A percentile compares a stretch with the other conserved stretches of the same genome.
Evolutionary conservation across 805 yeast species (phyloP).

Genomic region (Maudiozyma serrabonitensis): DNA sequence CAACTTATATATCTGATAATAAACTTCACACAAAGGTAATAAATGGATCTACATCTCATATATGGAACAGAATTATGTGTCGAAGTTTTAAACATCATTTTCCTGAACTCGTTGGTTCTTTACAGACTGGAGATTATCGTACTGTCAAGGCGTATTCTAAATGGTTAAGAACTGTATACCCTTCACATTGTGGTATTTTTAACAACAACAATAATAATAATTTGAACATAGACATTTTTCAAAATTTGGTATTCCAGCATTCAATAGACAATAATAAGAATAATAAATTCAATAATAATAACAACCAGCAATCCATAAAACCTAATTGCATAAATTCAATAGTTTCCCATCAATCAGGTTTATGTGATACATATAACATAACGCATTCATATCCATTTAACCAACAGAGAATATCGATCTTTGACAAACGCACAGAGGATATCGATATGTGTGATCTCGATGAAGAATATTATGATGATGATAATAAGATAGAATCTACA

Average conservation of each 20-base stretch:
- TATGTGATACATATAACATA: too few species aligned
- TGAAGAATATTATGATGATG: not conserved
- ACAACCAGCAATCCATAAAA: too few species aligned
- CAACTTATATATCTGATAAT: not conserved
- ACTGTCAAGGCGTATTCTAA: conserved; percentile 11
- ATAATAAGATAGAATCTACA: not conserved
- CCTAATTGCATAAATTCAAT: too few species aligned
- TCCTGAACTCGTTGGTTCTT: conserved; percentile 21
- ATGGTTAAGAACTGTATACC: conserved; percentile 2
- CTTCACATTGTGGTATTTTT: not conserved
- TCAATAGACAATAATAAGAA: not conserved
- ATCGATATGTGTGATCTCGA: not conserved
- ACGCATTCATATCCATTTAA: not conserved
- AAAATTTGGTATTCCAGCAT: not conserved
- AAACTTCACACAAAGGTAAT: not conserved
- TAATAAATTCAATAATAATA: not conserved
- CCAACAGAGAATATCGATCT: not conserved
- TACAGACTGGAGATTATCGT: conserved; percentile 20
- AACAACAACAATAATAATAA: not conserved
- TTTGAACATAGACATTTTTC: not conserved
- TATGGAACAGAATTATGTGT: conserved; percentile 27
- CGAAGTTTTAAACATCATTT: conserved; percentile 20
- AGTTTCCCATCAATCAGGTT: too few species aligned
- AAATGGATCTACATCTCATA: conserved; percentile 3
- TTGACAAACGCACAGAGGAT: not conserved